These are phyloP conservation scores for Catharanthus roseus DNA, from an alignment of 257 asterid species.

Conservation along the genomic window DNA sequence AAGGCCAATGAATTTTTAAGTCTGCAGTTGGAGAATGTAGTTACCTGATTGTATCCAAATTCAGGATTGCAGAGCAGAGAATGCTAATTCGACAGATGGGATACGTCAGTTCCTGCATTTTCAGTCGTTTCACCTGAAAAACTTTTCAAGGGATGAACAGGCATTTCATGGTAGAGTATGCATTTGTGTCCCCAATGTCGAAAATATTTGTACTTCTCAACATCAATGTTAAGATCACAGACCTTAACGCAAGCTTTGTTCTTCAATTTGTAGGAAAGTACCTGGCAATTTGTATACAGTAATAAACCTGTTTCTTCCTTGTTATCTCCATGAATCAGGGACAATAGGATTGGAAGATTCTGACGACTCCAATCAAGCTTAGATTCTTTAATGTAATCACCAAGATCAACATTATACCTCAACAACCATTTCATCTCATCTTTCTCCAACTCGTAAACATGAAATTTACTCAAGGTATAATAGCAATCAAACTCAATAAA, in stretches of 20 bases:
- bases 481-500: slow-evolving; percentile 2
- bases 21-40: too few relatives aligned
- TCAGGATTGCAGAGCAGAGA: not conserved
- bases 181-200: slow-evolving; percentile 3
- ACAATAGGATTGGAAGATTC: not conserved
- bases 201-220: slow-evolving; percentile 1
- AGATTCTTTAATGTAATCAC: not conserved
- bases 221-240: not conserved
- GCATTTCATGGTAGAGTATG: slow-evolving; percentile 11
- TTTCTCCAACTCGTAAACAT: slow-evolving; percentile 8
- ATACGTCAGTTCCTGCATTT: not conserved
- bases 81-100: not conserved
- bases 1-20: too few relatives aligned
- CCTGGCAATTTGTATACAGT: not conserved
- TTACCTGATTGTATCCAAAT: not conserved
- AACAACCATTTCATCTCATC: slow-evolving; percentile 1
- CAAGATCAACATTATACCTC: slow-evolving; percentile 2
- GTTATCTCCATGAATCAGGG: slow-evolving; percentile 1
- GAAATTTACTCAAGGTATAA: not conserved
- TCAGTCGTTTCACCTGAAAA: not conserved
- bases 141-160: not conserved
- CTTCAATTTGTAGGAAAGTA: slow-evolving; percentile 1
- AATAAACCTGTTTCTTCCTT: slow-evolving; percentile 5
- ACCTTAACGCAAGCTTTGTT: not conserved
- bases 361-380: too few relatives aligned